phyloP scores from a whole-genome alignment of 2,329 filamentous ascomycete species.

The Cordyceps fumosorosea region DNA sequence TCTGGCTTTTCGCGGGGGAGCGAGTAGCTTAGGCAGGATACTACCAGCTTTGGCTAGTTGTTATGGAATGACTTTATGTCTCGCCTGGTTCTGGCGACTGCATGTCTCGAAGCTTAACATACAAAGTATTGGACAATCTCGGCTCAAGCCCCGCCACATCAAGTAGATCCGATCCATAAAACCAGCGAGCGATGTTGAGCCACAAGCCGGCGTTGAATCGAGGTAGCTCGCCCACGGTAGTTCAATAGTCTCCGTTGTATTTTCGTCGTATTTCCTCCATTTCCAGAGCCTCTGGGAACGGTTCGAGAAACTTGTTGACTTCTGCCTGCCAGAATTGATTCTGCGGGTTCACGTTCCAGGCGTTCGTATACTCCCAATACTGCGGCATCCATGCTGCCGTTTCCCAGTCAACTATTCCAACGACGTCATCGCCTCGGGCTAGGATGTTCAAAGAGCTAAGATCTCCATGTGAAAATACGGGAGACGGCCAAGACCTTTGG shows the following conservation, averaged over 20 bases:
- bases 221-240: too few species aligned
- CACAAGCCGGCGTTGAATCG: background rate
- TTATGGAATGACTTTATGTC: too few species aligned
- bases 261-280: background rate
- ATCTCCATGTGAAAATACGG: slow-evolving; percentile 37
- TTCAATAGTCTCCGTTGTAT: background rate
- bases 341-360: slow-evolving; percentile 15
- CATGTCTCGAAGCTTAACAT: too few species aligned
- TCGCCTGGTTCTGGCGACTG: too few species aligned
- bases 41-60: too few species aligned
- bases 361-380: slow-evolving; percentile 21
- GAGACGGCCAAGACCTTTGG: background rate
- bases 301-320: background rate
- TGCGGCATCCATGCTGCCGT: slow-evolving; percentile 20
- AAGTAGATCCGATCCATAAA: too few species aligned
- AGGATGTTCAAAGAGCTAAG: slow-evolving; percentile 25
- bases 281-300: background rate
- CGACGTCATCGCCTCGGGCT: slow-evolving; percentile 20
- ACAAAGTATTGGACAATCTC: too few species aligned
- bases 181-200: too few species aligned
- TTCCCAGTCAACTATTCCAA: slow-evolving; percentile 24
- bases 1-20: too few species aligned
- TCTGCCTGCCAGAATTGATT: slow-evolving; percentile 19
- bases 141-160: too few species aligned
- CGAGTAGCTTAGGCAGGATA: too few species aligned